Percentiles rank a stretch among this genome's conserved stretches.
Conservation (phyloP, 208 protist genomes). For the Leishmania aethiopica region DNA sequence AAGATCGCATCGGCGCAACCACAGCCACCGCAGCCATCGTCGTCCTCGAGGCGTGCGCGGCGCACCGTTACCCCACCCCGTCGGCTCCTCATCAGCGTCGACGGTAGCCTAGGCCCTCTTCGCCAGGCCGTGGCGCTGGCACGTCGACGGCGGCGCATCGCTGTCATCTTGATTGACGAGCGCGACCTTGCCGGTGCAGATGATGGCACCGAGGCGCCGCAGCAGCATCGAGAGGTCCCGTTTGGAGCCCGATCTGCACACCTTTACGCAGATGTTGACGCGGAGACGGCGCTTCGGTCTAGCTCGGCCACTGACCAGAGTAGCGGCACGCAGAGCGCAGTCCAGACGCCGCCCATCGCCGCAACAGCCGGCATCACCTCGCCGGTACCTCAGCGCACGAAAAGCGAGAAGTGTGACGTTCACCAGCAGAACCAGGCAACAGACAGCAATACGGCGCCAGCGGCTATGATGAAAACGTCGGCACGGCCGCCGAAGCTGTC, state of each 20-base stretch:
- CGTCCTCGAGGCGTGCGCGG: background rate
- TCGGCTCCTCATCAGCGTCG: slow-evolving; percentile 26
- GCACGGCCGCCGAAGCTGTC: slow-evolving; percentile 7
- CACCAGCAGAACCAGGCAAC: background rate
- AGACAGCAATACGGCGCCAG: slow-evolving; percentile 1
- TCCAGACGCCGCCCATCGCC: background rate
- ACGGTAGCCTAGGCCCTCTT: slow-evolving; percentile 9
- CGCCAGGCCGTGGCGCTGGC: slow-evolving; percentile 31
- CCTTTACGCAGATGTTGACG: background rate
- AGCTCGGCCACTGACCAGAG: background rate
- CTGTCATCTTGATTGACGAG: slow-evolving; percentile 32
- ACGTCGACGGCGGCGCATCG: slow-evolving; percentile 21
- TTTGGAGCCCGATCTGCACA: background rate
- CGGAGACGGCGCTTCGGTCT: background rate
- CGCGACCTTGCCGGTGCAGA: slow-evolving; percentile 4
- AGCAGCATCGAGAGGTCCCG: background rate
- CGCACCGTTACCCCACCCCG: slow-evolving; percentile 10
- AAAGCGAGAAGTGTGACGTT: background rate
- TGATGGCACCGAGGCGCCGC: background rate
- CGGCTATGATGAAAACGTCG: background rate
- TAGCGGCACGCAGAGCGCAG: background rate
- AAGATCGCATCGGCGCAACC: slow-evolving; percentile 4
- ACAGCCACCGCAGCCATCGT: background rate
- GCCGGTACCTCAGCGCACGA: background rate
- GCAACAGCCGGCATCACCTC: background rate